A percentile compares a stretch with the other conserved stretches of the same genome.
phyloP scores from a whole-genome alignment of 192 early-diverging fungal species.

The Entomortierella beljakovae region DNA sequence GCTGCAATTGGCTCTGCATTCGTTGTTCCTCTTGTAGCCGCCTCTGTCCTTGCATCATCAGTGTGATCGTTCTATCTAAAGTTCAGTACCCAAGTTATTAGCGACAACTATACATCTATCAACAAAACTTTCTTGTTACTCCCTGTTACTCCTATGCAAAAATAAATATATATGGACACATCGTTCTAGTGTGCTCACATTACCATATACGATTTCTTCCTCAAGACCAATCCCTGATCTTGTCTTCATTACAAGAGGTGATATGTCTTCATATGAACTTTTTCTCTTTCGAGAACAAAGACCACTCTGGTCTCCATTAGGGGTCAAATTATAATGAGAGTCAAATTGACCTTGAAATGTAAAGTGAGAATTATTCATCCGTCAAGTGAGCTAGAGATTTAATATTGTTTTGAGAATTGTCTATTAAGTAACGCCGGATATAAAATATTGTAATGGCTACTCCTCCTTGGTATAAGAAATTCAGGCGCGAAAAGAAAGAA shows the following conservation, averaged over 20 bases:
- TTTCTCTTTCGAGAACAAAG: slow-evolving; percentile 35
- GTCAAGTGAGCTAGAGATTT: not conserved
- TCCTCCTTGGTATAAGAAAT: not conserved
- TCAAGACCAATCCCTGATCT: slow-evolving; percentile 45
- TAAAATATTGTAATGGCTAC: not conserved
- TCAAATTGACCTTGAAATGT: slow-evolving; percentile 21
- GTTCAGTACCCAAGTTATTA: not conserved
- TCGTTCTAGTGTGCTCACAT: too few relatives aligned
- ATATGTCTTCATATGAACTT: slow-evolving; percentile 41
- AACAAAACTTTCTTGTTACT: too few relatives aligned
- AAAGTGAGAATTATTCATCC: slow-evolving; percentile 21
- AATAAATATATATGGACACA: too few relatives aligned
- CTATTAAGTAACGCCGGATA: not conserved
- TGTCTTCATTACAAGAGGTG: slow-evolving; percentile 45
- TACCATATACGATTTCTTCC: slow-evolving; percentile 52
- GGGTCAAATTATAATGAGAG: slow-evolving; percentile 7
- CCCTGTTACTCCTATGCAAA: too few relatives aligned
- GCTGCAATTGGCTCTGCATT: slow-evolving; percentile 5
- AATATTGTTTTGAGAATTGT: not conserved
- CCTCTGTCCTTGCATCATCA: slow-evolving; percentile 45
- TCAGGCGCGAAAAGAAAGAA: not conserved
- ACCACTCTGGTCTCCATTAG: not conserved
- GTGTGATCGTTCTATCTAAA: slow-evolving; percentile 45
- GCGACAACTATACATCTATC: too few relatives aligned
- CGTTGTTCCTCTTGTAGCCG: slow-evolving; percentile 28